Percentiles rank a stretch among this genome's conserved stretches.
Evolutionary conservation across 164 flowering plant species (phyloP).

Genomic region (Chloranthus sessilifolius): DNA sequence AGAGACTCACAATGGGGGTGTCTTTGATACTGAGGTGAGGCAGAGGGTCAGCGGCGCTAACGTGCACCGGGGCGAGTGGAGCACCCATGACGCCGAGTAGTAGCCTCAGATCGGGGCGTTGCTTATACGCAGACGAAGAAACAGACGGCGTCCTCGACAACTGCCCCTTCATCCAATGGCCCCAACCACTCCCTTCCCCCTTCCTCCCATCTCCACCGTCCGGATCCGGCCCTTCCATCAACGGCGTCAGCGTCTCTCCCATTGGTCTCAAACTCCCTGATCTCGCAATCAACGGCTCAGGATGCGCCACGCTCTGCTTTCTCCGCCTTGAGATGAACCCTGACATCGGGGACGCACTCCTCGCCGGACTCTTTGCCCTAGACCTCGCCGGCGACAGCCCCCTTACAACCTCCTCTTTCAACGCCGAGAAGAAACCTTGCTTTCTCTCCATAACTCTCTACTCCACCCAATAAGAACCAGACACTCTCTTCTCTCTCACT

Average conservation of each 20-base stretch:
- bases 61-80: slow-evolving; percentile 74
- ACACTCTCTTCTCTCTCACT: too few relatives aligned
- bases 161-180: slow-evolving; percentile 81
- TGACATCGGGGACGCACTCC: slow-evolving; percentile 54
- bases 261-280: slow-evolving; percentile 73
- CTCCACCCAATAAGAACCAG: not conserved
- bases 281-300: slow-evolving; percentile 54
- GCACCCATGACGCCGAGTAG: slow-evolving; percentile 69
- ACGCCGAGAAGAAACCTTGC: slow-evolving; percentile 78
- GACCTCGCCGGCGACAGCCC: slow-evolving; percentile 82
- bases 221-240: slow-evolving; percentile 87
- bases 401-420: slow-evolving; percentile 73
- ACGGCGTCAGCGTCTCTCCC: slow-evolving; percentile 65
- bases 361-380: slow-evolving; percentile 46
- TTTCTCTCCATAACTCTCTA: slow-evolving; percentile 64
- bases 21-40: slow-evolving; percentile 64
- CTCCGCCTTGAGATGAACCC: slow-evolving; percentile 46
- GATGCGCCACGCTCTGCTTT: slow-evolving; percentile 26
- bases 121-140: slow-evolving; percentile 23
- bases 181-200: slow-evolving; percentile 56
- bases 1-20: slow-evolving; percentile 59
- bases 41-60: slow-evolving; percentile 41
- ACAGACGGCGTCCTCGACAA: slow-evolving; percentile 60
- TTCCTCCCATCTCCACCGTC: slow-evolving; percentile 41
- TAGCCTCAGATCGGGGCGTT: slow-evolving; percentile 71